These are phyloP conservation scores for Neurospora sp. DNA, from an alignment of 495 filamentous ascomycete species.

Conservation along the genomic window DNA sequence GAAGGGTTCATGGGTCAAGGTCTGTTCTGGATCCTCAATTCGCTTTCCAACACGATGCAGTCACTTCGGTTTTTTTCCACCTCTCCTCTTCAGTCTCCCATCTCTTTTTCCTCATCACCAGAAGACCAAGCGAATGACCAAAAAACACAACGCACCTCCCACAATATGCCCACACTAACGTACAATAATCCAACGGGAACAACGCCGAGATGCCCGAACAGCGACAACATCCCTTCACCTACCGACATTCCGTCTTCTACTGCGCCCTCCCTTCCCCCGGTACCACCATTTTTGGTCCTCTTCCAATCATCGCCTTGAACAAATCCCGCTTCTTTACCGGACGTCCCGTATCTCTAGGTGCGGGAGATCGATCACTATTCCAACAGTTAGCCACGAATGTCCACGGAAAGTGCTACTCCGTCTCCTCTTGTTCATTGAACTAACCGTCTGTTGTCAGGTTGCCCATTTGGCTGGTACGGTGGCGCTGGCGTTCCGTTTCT, in stretches of 20 bases:
- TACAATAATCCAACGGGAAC: no score
- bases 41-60: neutral
- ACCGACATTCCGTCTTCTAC: no score
- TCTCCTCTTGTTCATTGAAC: neutral
- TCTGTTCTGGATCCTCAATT: neutral
- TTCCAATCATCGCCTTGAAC: neutral
- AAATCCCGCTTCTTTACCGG: neutral
- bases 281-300: neutral
- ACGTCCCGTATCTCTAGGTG: neutral
- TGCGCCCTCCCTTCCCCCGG: neutral
- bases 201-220: no score
- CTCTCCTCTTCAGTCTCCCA: no score
- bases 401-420: neutral
- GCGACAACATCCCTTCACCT: no score
- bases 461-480: neutral
- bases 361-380: neutral
- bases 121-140: no score
- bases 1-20: neutral
- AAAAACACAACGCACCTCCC: no score
- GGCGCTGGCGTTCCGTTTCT: neutral
- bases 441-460: neutral
- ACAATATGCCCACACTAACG: no score
- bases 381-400: neutral
- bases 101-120: no score
- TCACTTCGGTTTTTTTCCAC: neutral